These are phyloP conservation scores for Fusarium sterilihyphosum DNA, from an alignment of 2,329 filamentous ascomycete genomes.

Conservation along the genomic window DNA sequence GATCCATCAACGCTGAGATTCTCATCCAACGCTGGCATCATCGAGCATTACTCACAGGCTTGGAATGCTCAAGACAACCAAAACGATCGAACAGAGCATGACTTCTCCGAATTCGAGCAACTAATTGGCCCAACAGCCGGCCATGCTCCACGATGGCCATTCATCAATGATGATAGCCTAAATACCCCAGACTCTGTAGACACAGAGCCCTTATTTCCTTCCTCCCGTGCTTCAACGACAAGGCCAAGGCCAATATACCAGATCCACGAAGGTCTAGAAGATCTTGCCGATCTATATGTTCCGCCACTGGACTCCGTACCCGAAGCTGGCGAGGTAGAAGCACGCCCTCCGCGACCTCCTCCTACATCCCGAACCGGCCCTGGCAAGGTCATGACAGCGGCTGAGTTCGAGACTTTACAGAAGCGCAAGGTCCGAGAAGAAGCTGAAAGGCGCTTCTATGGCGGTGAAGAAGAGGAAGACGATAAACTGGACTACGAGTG, in stretches of 20 bases:
- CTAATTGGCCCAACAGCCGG: background rate
- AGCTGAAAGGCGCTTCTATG: background rate
- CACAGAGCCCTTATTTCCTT: background rate
- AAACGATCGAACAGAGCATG: background rate
- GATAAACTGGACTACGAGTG: conserved; percentile 19
- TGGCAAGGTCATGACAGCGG: conserved; percentile 19
- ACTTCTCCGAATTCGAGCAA: background rate
- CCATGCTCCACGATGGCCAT: conserved; percentile 21
- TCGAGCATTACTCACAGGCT: conserved; percentile 19
- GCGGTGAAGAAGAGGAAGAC: conserved; percentile 7
- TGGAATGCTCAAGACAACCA: conserved; percentile 1
- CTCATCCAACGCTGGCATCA: conserved; percentile 22
- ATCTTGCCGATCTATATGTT: conserved; percentile 2
- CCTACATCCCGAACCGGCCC: background rate
- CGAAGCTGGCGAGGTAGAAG: background rate
- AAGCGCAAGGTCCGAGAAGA: conserved; percentile 3
- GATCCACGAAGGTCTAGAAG: conserved; percentile 7
- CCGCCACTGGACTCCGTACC: background rate
- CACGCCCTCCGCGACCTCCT: background rate
- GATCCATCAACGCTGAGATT: conserved; percentile 1
- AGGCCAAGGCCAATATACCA: background rate
- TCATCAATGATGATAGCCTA: conserved; percentile 24
- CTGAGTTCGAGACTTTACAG: conserved; percentile 12
- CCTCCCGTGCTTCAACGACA: background rate
- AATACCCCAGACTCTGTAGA: background rate